Conservation (phyloP, 2,329 filamentous ascomycete genomes). For the Fusarium sp. region DNA sequence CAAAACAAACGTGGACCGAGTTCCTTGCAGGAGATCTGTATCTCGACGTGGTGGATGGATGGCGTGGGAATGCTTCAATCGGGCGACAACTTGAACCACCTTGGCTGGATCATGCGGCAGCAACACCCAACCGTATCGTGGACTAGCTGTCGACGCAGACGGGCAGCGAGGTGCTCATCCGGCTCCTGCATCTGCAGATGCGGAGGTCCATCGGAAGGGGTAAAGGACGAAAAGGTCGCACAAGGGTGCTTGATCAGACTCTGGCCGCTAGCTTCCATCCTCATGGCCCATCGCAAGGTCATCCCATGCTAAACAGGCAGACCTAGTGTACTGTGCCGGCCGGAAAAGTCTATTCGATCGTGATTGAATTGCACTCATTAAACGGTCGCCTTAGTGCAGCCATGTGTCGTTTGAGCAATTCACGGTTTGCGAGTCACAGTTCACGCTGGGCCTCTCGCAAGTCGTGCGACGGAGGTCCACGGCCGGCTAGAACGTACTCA, state of each 20-base stretch:
- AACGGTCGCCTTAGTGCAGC: slow-evolving; percentile 40
- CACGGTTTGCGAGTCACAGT: slow-evolving; percentile 38
- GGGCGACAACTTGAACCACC: slow-evolving; percentile 17
- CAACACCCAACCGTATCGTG: slow-evolving; percentile 31
- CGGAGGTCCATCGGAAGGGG: slow-evolving; percentile 39
- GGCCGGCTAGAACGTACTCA: slow-evolving; percentile 25
- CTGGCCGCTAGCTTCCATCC: slow-evolving; percentile 32
- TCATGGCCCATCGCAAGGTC: slow-evolving; percentile 37
- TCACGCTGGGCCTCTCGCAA: slow-evolving; percentile 29
- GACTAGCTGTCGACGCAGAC: background rate
- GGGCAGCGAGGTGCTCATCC: slow-evolving; percentile 26
- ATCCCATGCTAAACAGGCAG: slow-evolving; percentile 32
- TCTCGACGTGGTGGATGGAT: slow-evolving; percentile 21
- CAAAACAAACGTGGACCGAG: slow-evolving; percentile 7
- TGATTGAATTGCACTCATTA: slow-evolving; percentile 42
- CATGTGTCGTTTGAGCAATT: slow-evolving; percentile 32
- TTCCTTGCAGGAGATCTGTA: slow-evolving; percentile 30
- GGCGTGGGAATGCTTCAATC: slow-evolving; percentile 21
- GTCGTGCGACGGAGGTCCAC: slow-evolving; percentile 14
- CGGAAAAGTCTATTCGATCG: slow-evolving; percentile 39
- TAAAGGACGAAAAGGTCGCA: slow-evolving; percentile 31
- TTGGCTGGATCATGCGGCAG: slow-evolving; percentile 33
- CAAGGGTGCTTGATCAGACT: slow-evolving; percentile 26
- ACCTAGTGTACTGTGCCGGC: slow-evolving; percentile 39
- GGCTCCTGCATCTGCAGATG: slow-evolving; percentile 40